Percentiles rank a stretch among this genome's conserved stretches.
phyloP scores from a whole-genome alignment of 139 green algal genomes.

The Haematococcus sp. region DNA sequence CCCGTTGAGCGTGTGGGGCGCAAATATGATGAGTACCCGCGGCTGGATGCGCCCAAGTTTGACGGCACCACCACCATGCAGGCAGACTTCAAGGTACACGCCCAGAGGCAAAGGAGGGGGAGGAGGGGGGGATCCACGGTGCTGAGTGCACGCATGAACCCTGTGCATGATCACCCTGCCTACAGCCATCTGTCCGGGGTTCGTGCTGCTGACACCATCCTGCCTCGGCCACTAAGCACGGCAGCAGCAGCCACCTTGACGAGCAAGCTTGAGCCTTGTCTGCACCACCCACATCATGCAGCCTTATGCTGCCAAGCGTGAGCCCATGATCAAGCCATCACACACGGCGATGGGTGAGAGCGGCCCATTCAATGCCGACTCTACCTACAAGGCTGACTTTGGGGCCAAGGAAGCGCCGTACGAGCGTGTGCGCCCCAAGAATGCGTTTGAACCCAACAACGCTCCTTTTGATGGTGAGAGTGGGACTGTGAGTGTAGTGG shows the following conservation, averaged over 20 bases:
- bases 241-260: too few species aligned
- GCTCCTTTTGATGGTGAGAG: conserved; percentile 20
- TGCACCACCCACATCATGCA: too few species aligned
- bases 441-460: conserved; percentile 15
- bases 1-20: not conserved
- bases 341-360: not conserved
- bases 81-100: conserved; percentile 8
- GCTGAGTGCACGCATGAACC: too few species aligned
- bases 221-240: too few species aligned
- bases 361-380: conserved; percentile 13
- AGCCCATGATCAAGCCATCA: conserved; percentile 2
- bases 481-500: too few species aligned
- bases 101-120: not conserved
- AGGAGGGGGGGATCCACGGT: too few species aligned
- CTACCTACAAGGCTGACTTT: conserved; percentile 15
- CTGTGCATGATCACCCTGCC: too few species aligned
- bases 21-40: not conserved
- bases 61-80: conserved; percentile 15
- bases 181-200: too few species aligned
- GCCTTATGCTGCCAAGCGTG: not conserved
- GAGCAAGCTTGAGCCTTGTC: too few species aligned
- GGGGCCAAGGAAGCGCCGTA: conserved; percentile 16
- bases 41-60: not conserved
- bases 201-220: too few species aligned
- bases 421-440: conserved; percentile 8